Conservation (phyloP, 768 basidiomycete genomes). For the Amanita inopinata region DNA sequence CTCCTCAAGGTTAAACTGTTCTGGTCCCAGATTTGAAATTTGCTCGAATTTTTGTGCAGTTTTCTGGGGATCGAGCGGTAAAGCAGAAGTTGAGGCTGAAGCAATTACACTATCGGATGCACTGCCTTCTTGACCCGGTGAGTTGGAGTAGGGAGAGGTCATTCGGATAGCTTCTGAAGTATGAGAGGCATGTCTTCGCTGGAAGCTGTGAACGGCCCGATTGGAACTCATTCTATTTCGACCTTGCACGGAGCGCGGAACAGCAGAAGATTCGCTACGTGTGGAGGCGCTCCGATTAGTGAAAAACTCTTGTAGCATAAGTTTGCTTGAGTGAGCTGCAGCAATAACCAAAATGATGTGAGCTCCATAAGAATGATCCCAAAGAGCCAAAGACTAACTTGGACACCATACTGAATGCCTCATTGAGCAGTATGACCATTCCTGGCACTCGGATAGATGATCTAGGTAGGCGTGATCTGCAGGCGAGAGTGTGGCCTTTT, state of each 20-base stretch:
- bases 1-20: conserved; percentile 24
- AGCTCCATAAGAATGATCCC: neutral
- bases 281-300: neutral
- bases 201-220: conserved; percentile 10
- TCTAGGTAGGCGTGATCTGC: conserved; percentile 19
- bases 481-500: conserved; percentile 24
- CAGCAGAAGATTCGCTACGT: neutral
- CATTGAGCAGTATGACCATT: conserved; percentile 34
- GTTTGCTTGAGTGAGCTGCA: conserved; percentile 7
- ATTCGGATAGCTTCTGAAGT: conserved; percentile 10
- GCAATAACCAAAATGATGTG: conserved; percentile 3
- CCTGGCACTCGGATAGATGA: conserved; percentile 28
- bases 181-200: conserved; percentile 20
- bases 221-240: conserved; percentile 10
- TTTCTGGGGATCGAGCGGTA: neutral
- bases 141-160: conserved; percentile 2
- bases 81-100: conserved; percentile 3
- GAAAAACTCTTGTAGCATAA: conserved; percentile 8
- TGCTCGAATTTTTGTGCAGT: conserved; percentile 1
- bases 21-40: conserved; percentile 1
- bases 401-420: conserved; percentile 41
- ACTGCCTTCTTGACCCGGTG: neutral
- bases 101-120: conserved; percentile 3
- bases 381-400: conserved; percentile 24
- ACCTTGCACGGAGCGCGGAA: conserved; percentile 5